Percentiles rank a stretch among this genome's conserved stretches.
Conservation (phyloP, 108 stramenopile genomes). For the Chaetoceros tenuissimus region DNA sequence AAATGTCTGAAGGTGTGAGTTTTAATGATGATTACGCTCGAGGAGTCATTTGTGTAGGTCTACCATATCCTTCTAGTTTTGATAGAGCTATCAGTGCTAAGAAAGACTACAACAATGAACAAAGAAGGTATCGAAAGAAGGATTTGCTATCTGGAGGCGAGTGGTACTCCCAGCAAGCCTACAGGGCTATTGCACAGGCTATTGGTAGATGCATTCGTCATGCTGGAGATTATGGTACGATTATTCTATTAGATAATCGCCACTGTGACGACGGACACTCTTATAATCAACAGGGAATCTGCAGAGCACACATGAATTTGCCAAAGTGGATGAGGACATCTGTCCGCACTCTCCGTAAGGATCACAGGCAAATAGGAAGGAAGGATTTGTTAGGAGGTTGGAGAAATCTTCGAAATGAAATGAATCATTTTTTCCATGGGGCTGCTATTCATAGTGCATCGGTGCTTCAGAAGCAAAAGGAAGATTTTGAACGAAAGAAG, state of each 20-base stretch:
- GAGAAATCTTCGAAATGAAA: slow-evolving; percentile 28
- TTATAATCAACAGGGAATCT: slow-evolving; percentile 34
- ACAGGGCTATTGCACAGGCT: slow-evolving; percentile 86
- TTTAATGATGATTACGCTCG: slow-evolving; percentile 79
- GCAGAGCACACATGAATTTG: slow-evolving; percentile 40
- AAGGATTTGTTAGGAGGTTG: slow-evolving; percentile 31
- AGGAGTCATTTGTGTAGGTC: slow-evolving; percentile 69
- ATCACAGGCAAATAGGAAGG: slow-evolving; percentile 10
- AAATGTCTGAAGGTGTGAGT: slow-evolving; percentile 77
- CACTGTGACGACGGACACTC: slow-evolving; percentile 61
- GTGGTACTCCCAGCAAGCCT: slow-evolving; percentile 91
- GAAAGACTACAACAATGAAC: slow-evolving; percentile 72
- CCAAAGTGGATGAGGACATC: slow-evolving; percentile 70
- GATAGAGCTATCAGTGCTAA: slow-evolving; percentile 55
- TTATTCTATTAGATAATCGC: slow-evolving; percentile 75
- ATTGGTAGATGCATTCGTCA: slow-evolving; percentile 85
- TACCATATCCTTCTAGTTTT: slow-evolving; percentile 49
- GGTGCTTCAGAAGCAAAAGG: slow-evolving; percentile 25
- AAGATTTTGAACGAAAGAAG: slow-evolving; percentile 9
- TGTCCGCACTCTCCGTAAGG: slow-evolving; percentile 39
- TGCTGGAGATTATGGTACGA: slow-evolving; percentile 78
- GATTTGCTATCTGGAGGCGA: slow-evolving; percentile 60
- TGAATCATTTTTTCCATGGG: slow-evolving; percentile 34
- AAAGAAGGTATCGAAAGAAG: slow-evolving; percentile 35
- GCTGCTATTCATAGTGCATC: slow-evolving; percentile 29